A percentile compares a stretch with the other conserved stretches of the same genome.
Evolutionary conservation across 1,284 basidiomycete genomes (phyloP).

Genomic region (Lignosus rhinocerotis): DNA sequence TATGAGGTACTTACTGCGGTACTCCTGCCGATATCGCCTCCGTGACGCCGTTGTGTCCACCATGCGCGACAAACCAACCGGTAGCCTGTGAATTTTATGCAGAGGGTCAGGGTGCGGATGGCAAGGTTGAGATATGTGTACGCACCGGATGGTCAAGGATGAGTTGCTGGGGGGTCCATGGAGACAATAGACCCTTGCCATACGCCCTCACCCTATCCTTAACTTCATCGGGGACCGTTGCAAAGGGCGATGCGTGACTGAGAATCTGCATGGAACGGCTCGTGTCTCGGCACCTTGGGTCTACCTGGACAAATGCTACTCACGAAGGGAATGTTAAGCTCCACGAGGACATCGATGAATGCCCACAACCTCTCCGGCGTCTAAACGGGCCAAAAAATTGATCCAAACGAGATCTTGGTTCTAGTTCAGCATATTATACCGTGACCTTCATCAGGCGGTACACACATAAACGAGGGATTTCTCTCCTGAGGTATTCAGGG

Average conservation of each 20-base stretch:
- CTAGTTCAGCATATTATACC: no score
- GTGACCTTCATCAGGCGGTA: background rate
- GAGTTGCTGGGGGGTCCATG: conserved; percentile 28
- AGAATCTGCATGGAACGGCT: conserved; percentile 18
- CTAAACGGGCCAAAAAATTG: conserved; percentile 17
- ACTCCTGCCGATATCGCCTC: conserved; percentile 21
- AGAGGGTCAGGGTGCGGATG: background rate
- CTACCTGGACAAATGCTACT: background rate
- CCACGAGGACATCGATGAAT: conserved; percentile 16
- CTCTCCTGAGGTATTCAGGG: conserved; percentile 6
- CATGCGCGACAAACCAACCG: conserved; percentile 26
- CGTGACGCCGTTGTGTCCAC: conserved; percentile 26
- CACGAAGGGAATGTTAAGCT: conserved; percentile 19
- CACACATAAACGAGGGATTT: conserved; percentile 20
- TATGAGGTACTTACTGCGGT: conserved; percentile 17
- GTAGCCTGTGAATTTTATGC: conserved; percentile 9
- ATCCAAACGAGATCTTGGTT: conserved; percentile 19
- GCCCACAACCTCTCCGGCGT: conserved; percentile 8
- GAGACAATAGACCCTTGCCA: conserved; percentile 21
- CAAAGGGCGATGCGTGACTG: conserved; percentile 23
- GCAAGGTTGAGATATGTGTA: background rate
- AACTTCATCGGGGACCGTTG: conserved; percentile 19
- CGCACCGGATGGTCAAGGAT: conserved; percentile 26
- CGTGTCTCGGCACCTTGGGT: background rate
- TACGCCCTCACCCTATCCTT: conserved; percentile 20